phyloP scores from a whole-genome alignment of 805 yeast genomes.

The Blastobotrys chiropterorum region DNA sequence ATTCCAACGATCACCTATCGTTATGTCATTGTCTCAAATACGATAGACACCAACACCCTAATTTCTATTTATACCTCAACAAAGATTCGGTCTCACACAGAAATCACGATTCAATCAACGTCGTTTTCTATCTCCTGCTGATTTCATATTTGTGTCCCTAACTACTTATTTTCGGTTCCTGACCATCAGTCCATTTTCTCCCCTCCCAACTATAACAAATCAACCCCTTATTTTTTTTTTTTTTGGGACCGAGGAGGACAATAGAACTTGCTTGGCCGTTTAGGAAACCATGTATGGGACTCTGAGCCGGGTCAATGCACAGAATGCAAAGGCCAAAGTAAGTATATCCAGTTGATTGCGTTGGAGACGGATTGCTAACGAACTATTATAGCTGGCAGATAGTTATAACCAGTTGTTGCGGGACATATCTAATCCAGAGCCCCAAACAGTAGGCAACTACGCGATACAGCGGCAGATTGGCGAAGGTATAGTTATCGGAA shows the following conservation, averaged over 20 bases:
- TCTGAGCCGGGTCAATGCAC: constrained; percentile 23
- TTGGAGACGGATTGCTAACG: background rate
- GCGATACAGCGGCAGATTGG: constrained; percentile 69
- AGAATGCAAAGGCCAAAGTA: constrained; percentile 30
- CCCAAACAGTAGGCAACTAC: constrained; percentile 76
- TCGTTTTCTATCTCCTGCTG: no score
- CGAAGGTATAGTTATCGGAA: constrained; percentile 46
- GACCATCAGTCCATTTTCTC: background rate
- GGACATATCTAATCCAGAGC: constrained; percentile 39
- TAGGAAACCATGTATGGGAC: constrained; percentile 21
- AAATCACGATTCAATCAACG: no score
- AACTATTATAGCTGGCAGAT: constrained; percentile 42
- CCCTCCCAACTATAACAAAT: background rate
- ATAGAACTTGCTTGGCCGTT: background rate
- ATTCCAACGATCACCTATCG: background rate
- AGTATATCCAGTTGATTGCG: background rate
- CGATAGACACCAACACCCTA: background rate
- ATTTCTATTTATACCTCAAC: background rate
- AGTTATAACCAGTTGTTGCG: constrained; percentile 56
- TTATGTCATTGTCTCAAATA: background rate
- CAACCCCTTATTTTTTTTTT: background rate
- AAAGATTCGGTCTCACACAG: background rate
- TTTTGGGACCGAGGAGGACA: background rate
- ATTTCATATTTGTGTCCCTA: background rate
- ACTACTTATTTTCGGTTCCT: background rate